phyloP scores from a whole-genome alignment of 2,329 filamentous ascomycete species.

The Ophiostoma populinum region DNA sequence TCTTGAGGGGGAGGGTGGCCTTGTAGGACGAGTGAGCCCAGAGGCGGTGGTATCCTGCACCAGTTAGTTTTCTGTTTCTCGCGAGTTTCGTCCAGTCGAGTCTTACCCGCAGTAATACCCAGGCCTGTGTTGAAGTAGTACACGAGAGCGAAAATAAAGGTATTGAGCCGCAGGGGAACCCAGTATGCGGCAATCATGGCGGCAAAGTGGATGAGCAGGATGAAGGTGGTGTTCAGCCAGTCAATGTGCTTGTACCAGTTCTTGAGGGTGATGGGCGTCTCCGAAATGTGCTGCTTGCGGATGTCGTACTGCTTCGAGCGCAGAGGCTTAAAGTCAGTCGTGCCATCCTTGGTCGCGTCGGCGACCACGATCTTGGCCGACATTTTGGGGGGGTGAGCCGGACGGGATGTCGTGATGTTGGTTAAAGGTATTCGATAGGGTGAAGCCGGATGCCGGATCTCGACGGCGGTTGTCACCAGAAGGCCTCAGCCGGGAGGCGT shows the following conservation, averaged over 20 bases:
- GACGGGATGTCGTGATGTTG: no score
- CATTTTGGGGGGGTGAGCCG: constrained; percentile 13
- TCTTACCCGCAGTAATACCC: constrained; percentile 54
- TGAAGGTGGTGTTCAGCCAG: constrained; percentile 77
- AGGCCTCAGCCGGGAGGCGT: constrained; percentile 4
- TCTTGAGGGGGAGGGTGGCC: constrained; percentile 55
- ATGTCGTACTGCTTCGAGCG: constrained; percentile 31
- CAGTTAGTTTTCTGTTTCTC: background rate
- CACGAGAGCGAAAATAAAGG: constrained; percentile 51
- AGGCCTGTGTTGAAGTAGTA: constrained; percentile 79
- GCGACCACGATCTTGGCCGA: constrained; percentile 22
- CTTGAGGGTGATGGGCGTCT: constrained; percentile 57
- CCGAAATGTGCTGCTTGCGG: constrained; percentile 71
- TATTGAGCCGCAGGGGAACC: constrained; percentile 58
- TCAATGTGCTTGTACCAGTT: constrained; percentile 92
- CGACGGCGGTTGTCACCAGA: constrained; percentile 3
- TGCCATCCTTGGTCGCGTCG: constrained; percentile 31
- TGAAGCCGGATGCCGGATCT: background rate
- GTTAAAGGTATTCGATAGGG: no score
- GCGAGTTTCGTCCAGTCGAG: no score
- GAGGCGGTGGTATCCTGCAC: constrained; percentile 54
- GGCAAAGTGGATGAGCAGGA: constrained; percentile 57
- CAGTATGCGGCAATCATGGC: constrained; percentile 62
- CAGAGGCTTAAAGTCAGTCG: constrained; percentile 35
- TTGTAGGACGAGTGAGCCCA: constrained; percentile 81